Percentiles rank a stretch among this genome's conserved stretches.
Conservation (phyloP, 169 alveolate genomes). For the Eimeria sp. region DNA sequence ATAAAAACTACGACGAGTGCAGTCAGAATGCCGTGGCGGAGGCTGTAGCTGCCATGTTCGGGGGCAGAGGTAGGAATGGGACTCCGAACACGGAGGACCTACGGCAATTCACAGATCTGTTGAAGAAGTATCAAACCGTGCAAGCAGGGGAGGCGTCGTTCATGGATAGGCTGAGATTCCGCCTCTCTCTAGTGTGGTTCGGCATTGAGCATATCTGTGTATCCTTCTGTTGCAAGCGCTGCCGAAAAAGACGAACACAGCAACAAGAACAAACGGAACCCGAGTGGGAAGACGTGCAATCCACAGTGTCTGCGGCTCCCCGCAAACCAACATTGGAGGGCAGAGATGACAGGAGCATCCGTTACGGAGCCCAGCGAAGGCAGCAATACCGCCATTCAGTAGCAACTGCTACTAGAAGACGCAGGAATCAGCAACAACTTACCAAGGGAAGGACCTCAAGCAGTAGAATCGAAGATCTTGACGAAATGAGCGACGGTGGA, state of each 20-base stretch:
- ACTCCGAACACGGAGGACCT: constrained; percentile 14
- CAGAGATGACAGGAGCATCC: background rate
- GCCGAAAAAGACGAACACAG: background rate
- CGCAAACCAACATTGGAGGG: background rate
- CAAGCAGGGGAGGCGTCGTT: constrained; percentile 15
- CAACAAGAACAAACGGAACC: background rate
- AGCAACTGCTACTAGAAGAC: constrained; percentile 46
- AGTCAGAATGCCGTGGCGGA: constrained; percentile 26
- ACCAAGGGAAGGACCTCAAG: background rate
- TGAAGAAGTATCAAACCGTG: constrained; percentile 20
- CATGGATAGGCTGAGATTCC: constrained; percentile 36
- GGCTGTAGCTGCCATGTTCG: constrained; percentile 37
- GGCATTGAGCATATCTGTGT: constrained; percentile 41
- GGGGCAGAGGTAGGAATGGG: background rate
- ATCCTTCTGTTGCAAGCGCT: background rate
- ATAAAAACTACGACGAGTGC: background rate
- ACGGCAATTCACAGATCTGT: background rate
- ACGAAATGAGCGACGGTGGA: background rate
- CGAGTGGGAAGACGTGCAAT: constrained; percentile 12
- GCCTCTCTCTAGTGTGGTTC: constrained; percentile 27
- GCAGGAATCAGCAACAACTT: constrained; percentile 1
- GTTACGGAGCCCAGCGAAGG: background rate
- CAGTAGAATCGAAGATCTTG: constrained; percentile 42
- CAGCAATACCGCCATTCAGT: constrained; percentile 26
- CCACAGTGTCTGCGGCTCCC: background rate